Evolutionary conservation across 164 flowering plant species (phyloP), one percentile per base, ranked within the genome.

Genomic region (Magnolia officinalis): DNA sequence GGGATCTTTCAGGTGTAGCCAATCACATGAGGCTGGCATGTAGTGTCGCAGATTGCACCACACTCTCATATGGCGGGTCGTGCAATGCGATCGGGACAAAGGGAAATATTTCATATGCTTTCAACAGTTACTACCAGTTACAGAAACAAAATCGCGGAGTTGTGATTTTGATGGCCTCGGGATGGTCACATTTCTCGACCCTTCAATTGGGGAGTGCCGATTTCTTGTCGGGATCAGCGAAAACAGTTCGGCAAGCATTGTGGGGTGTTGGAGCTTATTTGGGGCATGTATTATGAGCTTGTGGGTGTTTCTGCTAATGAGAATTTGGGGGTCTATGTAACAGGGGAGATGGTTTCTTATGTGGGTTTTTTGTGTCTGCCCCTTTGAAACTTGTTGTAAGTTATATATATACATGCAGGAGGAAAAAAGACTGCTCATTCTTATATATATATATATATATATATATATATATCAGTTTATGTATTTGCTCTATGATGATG

Each of bases 161-260:
- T 93, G 98, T 75, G 90, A 89, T 18, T 95, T 93, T 77, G 98
- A 90, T 79, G 98, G 98, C 68, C 87, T 91, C 67, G 98, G 97
- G 20, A 84, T 93, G 88, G 83, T 95, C 72, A 93, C 98, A 71
- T 91, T 89, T 80, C 84, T 89, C 10, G 88, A 95, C 72, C 97
- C 98, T 69, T 93, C 97, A 1, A 76, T 95, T 51, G 97, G 98
- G 16, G 89, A 90, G 1, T 95, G 98, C 80, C 83, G 90, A 74
- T 95, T 95, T 83, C 89, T 91, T 73, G 98, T 95, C 73, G 97
- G 98, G 50, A 85, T 92, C 6, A 82, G 81, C 20, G 90, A 86
- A 26, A 74, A 65, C 10, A 78, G 50, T 68, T 85, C 87, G 65
- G 78, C 82, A 2, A 37, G 67, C 24, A 10, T 50, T 6, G 63